Base-by-base conservation (phyloP, 1,284 basidiomycete species). In the Volvariella surrecta region DNA sequence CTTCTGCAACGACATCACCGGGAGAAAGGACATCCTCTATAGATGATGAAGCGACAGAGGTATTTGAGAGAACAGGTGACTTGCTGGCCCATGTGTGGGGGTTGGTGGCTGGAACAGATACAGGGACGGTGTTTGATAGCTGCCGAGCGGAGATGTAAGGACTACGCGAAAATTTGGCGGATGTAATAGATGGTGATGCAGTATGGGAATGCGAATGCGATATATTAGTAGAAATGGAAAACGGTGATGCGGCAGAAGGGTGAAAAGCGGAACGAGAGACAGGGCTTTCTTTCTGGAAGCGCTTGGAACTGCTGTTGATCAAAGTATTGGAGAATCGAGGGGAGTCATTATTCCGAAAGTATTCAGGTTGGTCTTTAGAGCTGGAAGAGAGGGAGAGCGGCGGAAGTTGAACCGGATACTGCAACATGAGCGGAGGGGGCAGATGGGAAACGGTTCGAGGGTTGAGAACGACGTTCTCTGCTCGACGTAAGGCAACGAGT, bases 1-100 rank as follows among this genome's bases (percentile, higher is more conserved):
- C 83, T 48, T 81, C 69, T 34, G 82, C 82, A 20, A 89, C 76
- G 51, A 77, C 52, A 53, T 89, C 87, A 31, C 85, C 85, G 2
- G 73, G 73, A 32, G 62, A 63, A 43, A 89, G 70, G 45, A 89
- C 74, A 56, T 87, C 82, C 47, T 82, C 79, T 43, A 76, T 48
- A 50, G 55, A 34, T 6, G 68, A 72, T 31, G 76, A 76, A 34
- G 58, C 54, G 4, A 65, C 58, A 1, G 74, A 72, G 18, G 63
- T 11, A 28, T 28, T 28, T 11, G 24, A 28, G 6, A 28, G 55
- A 63, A 50, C 55, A 56, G 50, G 56, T 51, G 52, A 54, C 46
- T 45, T 52, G 52, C 39, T 50, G 51, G 47, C 24, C 24, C 24
- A 54, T 50, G 43, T 48, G 32, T 50, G 45, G 39, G 49, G 51